Conservation (phyloP, 495 filamentous ascomycete genomes). For the Penicillium atrosanguineum region DNA sequence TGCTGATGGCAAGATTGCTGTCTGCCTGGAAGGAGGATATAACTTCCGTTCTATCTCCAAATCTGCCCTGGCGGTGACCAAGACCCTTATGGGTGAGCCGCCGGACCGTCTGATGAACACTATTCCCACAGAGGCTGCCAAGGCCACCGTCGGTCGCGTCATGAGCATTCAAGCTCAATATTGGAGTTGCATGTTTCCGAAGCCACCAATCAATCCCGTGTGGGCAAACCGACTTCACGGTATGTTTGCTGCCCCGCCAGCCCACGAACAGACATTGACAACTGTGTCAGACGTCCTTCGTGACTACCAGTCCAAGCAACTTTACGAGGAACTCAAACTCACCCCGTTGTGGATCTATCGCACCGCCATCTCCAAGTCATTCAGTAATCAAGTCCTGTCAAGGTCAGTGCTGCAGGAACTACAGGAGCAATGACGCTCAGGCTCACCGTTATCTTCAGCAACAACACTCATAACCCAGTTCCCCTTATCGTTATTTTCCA, state of each 20-base stretch:
- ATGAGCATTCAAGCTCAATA: slow-evolving; percentile 53
- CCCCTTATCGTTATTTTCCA: slow-evolving; percentile 78
- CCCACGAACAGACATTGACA: slow-evolving; percentile 5
- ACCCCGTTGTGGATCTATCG: slow-evolving; percentile 70
- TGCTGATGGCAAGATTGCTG: slow-evolving; percentile 85
- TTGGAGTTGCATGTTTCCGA: slow-evolving; percentile 60
- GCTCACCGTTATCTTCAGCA: slow-evolving; percentile 27
- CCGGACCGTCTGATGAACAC: slow-evolving; percentile 66
- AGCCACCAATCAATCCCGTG: slow-evolving; percentile 27
- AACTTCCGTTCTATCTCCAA: slow-evolving; percentile 89
- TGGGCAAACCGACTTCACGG: slow-evolving; percentile 55
- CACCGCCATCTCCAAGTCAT: slow-evolving; percentile 68
- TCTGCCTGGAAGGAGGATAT: slow-evolving; percentile 94
- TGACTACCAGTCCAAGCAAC: slow-evolving; percentile 61
- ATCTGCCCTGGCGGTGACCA: slow-evolving; percentile 86
- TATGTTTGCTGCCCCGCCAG: slow-evolving; percentile 18
- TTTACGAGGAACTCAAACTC: slow-evolving; percentile 73
- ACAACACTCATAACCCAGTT: slow-evolving; percentile 49
- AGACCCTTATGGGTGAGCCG: slow-evolving; percentile 91
- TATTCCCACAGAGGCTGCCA: slow-evolving; percentile 41
- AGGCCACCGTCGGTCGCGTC: slow-evolving; percentile 52
- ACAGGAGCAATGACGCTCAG: background rate
- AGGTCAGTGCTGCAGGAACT: slow-evolving; percentile 49
- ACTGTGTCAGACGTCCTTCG: slow-evolving; percentile 63
- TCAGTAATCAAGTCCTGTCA: slow-evolving; percentile 86